Evolutionary conservation across 2,329 filamentous ascomycete species (phyloP), one percentile per base, ranked within the genome.

Genomic region (Claviceps sp.): DNA sequence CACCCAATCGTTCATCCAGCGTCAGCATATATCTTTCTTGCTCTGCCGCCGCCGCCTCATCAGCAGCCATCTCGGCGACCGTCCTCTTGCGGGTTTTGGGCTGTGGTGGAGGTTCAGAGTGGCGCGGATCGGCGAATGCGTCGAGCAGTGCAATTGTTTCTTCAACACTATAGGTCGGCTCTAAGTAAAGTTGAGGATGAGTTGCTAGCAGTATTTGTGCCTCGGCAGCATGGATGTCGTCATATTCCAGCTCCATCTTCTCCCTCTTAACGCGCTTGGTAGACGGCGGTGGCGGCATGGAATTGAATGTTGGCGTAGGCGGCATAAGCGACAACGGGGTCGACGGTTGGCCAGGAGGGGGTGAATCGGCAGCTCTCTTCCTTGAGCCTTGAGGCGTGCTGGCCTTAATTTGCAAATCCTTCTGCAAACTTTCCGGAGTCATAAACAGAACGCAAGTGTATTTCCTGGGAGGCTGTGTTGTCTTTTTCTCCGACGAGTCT

Each of bases 41-140:
- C 54, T 89, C 87, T 22, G 90, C 91, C 0, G 89, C 89, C 54
- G 89, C 77, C 1, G 93, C 91, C 69, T 98, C 90, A 62, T 98
- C 93, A 7, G 91, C 91, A 8, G 89, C 93, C 72, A 97, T 81
- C 64, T 98, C 91, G 8, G 93, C 93, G 17, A 94, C 84, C 0
- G 93, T 98, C 56, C 91, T 82, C 74, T 98, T 97, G 53, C 93
- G 78, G 7, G 84, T 84, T 74, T 95, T 96, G 3, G 89, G 89
- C 55, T 85, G 79, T 0, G 93, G 91, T 10, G 89, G 84, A 44
- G 81, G 74, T 48, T 85, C 80, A 34, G 81, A 78, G 65, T 96
- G 87, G 52, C 89, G 81, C 6, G 89, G 85, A 64, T 94, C 87
- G 19, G 80, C 76, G 59, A 91, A 73, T 17, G 77, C 73, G 34